Conservation (phyloP, 2,329 filamentous ascomycete species). For the Xylaria sp. region DNA sequence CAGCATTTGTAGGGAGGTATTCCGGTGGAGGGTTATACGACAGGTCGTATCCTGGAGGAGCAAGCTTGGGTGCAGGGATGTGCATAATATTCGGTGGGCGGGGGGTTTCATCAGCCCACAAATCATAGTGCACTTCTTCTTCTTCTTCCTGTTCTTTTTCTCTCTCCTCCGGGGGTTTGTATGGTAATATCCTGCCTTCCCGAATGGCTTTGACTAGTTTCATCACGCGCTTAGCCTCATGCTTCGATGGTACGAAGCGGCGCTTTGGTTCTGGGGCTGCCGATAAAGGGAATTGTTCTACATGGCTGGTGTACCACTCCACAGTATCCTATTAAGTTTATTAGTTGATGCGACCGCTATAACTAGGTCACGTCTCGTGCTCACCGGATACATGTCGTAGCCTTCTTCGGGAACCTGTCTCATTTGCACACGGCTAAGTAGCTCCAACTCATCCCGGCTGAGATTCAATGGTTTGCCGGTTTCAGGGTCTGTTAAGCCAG, state of each 20-base stretch:
- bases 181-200: slow-evolving; percentile 91
- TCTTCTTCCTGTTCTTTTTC: slow-evolving; percentile 75
- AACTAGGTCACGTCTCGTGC: slow-evolving; percentile 34
- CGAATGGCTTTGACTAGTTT: slow-evolving; percentile 96
- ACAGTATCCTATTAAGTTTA: slow-evolving; percentile 68
- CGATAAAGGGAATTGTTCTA: slow-evolving; percentile 93
- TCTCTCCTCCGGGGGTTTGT: slow-evolving; percentile 73
- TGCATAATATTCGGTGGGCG: slow-evolving; percentile 89
- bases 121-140: slow-evolving; percentile 77
- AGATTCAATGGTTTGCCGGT: slow-evolving; percentile 93
- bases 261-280: slow-evolving; percentile 95
- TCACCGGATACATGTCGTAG: slow-evolving; percentile 88
- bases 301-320: slow-evolving; percentile 89
- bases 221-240: slow-evolving; percentile 95
- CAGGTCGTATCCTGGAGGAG: slow-evolving; percentile 91
- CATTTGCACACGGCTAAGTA: slow-evolving; percentile 85
- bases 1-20: slow-evolving; percentile 85
- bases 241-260: slow-evolving; percentile 93
- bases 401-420: slow-evolving; percentile 87
- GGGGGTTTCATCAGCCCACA: slow-evolving; percentile 92
- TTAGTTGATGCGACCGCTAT: slow-evolving; percentile 25
- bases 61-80: slow-evolving; percentile 89
- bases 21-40: slow-evolving; percentile 96
- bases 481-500: slow-evolving; percentile 88
- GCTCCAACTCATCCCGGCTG: slow-evolving; percentile 84